phyloP scores from a whole-genome alignment of 2,329 filamentous ascomycete genomes.

The Diaporthe longicolla region DNA sequence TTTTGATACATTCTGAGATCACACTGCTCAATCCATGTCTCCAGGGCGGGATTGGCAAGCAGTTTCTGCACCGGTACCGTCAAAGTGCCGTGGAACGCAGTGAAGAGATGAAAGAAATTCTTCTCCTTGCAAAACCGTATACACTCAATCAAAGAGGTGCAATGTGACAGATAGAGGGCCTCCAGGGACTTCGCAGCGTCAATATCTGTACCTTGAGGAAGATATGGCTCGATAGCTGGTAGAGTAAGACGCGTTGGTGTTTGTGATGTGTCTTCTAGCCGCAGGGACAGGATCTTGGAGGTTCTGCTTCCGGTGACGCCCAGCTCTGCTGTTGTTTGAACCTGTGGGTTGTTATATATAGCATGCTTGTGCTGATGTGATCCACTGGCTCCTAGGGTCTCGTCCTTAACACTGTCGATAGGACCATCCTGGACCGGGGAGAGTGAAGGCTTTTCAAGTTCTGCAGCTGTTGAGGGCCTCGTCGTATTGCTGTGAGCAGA shows the following conservation, averaged over 20 bases:
- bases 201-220: conserved; percentile 85
- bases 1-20: conserved; percentile 97
- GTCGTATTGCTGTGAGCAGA: conserved; percentile 50
- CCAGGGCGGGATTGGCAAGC: conserved; percentile 83
- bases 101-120: conserved; percentile 94
- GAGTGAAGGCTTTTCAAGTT: conserved; percentile 25
- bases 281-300: conserved; percentile 71
- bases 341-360: conserved; percentile 72
- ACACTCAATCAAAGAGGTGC: conserved; percentile 94
- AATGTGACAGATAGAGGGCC: conserved; percentile 93
- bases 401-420: neutral
- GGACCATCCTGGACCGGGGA: conserved; percentile 23
- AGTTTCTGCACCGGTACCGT: conserved; percentile 97
- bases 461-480: conserved; percentile 40
- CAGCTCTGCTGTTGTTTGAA: conserved; percentile 70
- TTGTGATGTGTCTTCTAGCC: conserved; percentile 67
- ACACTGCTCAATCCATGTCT: conserved; percentile 94
- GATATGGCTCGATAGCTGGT: conserved; percentile 87
- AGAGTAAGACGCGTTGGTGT: conserved; percentile 81
- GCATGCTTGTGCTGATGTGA: conserved; percentile 60
- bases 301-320: conserved; percentile 72
- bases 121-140: conserved; percentile 97
- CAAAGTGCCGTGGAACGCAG: conserved; percentile 94
- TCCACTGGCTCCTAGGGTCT: conserved; percentile 37
- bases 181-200: conserved; percentile 89